A percentile compares a stretch with the other conserved stretches of the same genome.
Evolutionary conservation across 306 rosid species (phyloP).

Genomic region (Mucuna pruriens): DNA sequence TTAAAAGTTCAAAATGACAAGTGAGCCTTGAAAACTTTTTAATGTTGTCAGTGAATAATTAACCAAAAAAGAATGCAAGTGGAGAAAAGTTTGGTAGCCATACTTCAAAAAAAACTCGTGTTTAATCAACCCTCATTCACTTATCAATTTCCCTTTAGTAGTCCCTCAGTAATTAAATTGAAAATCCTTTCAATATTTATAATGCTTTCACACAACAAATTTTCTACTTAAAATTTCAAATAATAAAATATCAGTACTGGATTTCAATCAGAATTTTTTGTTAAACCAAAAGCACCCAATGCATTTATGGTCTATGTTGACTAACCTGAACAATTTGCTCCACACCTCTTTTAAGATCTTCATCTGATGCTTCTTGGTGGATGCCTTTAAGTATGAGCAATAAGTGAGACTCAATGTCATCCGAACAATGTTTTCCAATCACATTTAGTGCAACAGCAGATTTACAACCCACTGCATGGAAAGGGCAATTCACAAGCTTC

Average conservation of each 20-base stretch:
- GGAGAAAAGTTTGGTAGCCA: neutral
- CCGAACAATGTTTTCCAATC: conserved; percentile 66
- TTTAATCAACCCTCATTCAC: neutral
- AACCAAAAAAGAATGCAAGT: neutral
- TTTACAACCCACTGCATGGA: conserved; percentile 74
- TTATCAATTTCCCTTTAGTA: neutral
- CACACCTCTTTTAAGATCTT: conserved; percentile 57
- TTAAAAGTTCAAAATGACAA: neutral
- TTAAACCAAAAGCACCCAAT: neutral
- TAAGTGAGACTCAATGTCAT: conserved; percentile 63
- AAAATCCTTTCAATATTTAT: conserved; percentile 9
- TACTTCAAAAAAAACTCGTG: neutral
- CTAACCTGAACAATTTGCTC: conserved; percentile 73
- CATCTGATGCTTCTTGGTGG: conserved; percentile 62
- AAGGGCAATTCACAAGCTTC: conserved; percentile 88
- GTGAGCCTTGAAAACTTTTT: neutral
- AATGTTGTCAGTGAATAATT: neutral
- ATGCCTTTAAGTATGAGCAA: conserved; percentile 55
- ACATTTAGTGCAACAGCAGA: conserved; percentile 57
- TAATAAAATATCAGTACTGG: neutral
- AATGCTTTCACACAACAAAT: neutral
- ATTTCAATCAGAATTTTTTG: neutral
- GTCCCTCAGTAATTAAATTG: neutral
- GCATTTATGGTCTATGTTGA: neutral
- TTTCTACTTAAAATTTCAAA: neutral